Conservation (phyloP, 2,329 filamentous ascomycete genomes). For the Talaromyces sp. region DNA sequence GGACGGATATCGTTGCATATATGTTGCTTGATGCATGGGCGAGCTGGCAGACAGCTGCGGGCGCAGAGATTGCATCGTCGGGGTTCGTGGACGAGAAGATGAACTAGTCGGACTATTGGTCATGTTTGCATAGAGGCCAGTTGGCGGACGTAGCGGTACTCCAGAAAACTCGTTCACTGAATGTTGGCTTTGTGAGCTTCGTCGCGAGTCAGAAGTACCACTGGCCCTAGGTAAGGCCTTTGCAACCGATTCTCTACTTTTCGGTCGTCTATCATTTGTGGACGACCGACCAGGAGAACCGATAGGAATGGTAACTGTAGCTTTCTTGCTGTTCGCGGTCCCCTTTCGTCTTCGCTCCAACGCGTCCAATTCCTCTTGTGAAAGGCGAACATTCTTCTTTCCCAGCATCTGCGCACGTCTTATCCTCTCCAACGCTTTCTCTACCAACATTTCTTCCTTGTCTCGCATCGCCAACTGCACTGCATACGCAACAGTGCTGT, state of each 20-base stretch:
- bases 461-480: conserved; percentile 57
- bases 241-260: conserved; percentile 21
- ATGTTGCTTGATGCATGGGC: conserved; percentile 35
- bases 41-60: conserved; percentile 34
- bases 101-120: conserved; percentile 37
- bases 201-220: conserved; percentile 24
- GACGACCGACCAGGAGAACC: not conserved
- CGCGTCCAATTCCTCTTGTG: conserved; percentile 73
- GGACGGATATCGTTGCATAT: conserved; percentile 31
- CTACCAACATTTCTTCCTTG: conserved; percentile 70
- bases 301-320: conserved; percentile 3
- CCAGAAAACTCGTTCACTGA: conserved; percentile 2
- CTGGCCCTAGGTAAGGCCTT: conserved; percentile 17
- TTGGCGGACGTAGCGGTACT: not conserved
- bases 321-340: conserved; percentile 24
- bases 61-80: conserved; percentile 39
- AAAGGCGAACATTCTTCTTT: conserved; percentile 74
- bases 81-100: conserved; percentile 43
- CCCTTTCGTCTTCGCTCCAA: conserved; percentile 60
- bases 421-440: conserved; percentile 75
- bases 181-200: conserved; percentile 31
- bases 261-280: conserved; percentile 17
- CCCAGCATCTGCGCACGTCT: conserved; percentile 71
- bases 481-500: conserved; percentile 43
- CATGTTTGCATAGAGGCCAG: conserved; percentile 4